phyloP scores from a whole-genome alignment of 768 basidiomycete species.

The Termitomyces sp. region DNA sequence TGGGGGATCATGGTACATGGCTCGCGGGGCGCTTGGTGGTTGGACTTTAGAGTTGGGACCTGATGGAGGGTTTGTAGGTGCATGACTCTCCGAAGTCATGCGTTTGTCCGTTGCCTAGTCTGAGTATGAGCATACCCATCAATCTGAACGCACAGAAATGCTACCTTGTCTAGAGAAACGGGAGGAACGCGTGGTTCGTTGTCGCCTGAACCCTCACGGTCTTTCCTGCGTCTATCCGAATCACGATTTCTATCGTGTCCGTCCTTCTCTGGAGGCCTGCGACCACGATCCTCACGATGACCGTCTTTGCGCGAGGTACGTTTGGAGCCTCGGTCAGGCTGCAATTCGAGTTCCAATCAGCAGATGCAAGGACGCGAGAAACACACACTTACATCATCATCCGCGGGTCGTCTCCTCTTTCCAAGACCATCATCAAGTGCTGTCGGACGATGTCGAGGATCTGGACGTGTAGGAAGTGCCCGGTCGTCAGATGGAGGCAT shows the following conservation, averaged over 20 bases:
- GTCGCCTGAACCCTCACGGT: conserved; percentile 55
- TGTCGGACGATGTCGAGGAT: conserved; percentile 52
- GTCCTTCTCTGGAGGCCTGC: conserved; percentile 69
- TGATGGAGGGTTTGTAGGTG: conserved; percentile 30
- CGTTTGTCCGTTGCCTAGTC: conserved; percentile 55
- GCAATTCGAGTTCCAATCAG: conserved; percentile 15
- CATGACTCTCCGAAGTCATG: conserved; percentile 43
- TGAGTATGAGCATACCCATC: conserved; percentile 10
- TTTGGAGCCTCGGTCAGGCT: conserved; percentile 78
- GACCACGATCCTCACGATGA: conserved; percentile 72
- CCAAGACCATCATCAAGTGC: conserved; percentile 63
- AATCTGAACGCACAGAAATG: conserved; percentile 4
- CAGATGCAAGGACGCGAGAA: conserved; percentile 9
- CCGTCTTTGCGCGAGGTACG: conserved; percentile 78
- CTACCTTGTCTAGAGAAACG: conserved; percentile 60
- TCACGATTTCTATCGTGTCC: conserved; percentile 66
- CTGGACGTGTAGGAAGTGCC: conserved; percentile 57
- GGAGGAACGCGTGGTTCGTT: conserved; percentile 38
- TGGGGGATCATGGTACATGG: conserved; percentile 51
- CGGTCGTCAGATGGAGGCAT: conserved; percentile 49
- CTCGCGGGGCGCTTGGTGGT: conserved; percentile 62
- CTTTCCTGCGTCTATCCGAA: conserved; percentile 64
- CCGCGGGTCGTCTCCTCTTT: conserved; percentile 65
- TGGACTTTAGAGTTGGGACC: conserved; percentile 35
- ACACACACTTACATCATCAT: conserved; percentile 67